phyloP scores from a whole-genome alignment of 208 protist species.

The Trypanosomatidae sp. region DNA sequence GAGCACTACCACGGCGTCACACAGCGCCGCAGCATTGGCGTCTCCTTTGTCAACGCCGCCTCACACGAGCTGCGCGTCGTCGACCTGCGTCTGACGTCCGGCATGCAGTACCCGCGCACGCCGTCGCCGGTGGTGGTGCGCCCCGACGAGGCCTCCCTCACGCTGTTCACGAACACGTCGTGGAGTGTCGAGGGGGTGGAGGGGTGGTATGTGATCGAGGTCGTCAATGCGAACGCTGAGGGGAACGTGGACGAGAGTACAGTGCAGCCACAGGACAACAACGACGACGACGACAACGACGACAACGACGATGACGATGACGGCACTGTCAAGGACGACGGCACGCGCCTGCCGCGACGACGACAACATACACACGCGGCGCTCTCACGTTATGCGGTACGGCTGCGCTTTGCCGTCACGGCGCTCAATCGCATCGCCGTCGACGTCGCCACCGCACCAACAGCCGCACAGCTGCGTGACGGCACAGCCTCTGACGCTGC shows the following conservation, averaged over 20 bases:
- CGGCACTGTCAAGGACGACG: too few relatives aligned
- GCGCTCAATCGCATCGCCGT: too few relatives aligned
- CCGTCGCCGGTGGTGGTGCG: conserved; percentile 22
- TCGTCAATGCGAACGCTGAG: conserved; percentile 21
- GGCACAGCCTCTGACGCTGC: too few relatives aligned
- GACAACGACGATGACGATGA: too few relatives aligned
- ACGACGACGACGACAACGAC: too few relatives aligned
- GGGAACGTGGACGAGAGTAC: conserved; percentile 9
- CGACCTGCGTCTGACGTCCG: conserved; percentile 26
- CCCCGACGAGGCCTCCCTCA: conserved; percentile 39
- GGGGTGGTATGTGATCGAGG: conserved; percentile 47
- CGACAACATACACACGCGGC: too few relatives aligned
- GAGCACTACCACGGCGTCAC: conserved; percentile 27
- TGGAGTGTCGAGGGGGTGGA: conserved; percentile 64
- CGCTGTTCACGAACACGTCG: conserved; percentile 38
- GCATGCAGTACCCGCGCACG: conserved; percentile 28
- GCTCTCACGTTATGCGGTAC: too few relatives aligned
- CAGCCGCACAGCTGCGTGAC: too few relatives aligned
- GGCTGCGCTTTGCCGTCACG: too few relatives aligned
- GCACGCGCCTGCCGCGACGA: too few relatives aligned
- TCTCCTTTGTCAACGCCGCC: conserved; percentile 38
- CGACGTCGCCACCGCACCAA: too few relatives aligned
- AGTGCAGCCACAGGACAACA: too few relatives aligned
- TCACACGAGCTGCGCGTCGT: conserved; percentile 13
- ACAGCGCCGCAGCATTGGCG: conserved; percentile 30